A percentile compares a stretch with the other conserved stretches of the same genome.
These are phyloP conservation scores for Monosporascus ibericus DNA, from an alignment of 2,329 filamentous ascomycete species.

Conservation along the genomic window DNA sequence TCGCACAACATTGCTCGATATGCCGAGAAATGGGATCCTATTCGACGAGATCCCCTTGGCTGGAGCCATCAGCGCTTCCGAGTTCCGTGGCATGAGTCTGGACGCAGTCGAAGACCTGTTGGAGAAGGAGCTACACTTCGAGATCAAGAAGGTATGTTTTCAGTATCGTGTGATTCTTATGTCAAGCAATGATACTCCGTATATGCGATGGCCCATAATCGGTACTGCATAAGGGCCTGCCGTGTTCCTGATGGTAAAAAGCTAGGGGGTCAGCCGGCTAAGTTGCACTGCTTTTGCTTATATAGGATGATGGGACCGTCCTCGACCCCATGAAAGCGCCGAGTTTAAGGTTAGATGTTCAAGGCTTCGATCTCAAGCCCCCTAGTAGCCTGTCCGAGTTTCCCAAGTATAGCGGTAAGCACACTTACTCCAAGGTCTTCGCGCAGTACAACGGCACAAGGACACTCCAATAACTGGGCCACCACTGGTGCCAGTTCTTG, in stretches of 20 bases:
- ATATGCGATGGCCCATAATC: neutral
- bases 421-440: conserved; percentile 1
- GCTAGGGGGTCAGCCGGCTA: neutral
- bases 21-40: conserved; percentile 28
- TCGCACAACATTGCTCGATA: conserved; percentile 28
- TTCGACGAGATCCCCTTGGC: conserved; percentile 28
- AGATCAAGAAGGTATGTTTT: conserved; percentile 13
- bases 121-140: conserved; percentile 8
- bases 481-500: neutral
- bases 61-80: conserved; percentile 5
- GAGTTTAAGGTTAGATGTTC: conserved; percentile 12
- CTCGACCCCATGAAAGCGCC: conserved; percentile 6
- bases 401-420: conserved; percentile 12
- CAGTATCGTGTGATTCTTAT: neutral
- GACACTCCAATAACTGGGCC: neutral
- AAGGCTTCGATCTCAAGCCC: conserved; percentile 7
- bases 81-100: neutral
- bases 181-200: neutral
- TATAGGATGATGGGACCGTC: conserved; percentile 8
- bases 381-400: conserved; percentile 11
- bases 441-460: neutral
- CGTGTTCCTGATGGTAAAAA: conserved; percentile 2
- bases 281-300: neutral
- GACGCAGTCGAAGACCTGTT: conserved; percentile 6
- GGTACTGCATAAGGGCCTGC: neutral